These are phyloP conservation scores for Trametes maxima DNA, from an alignment of 768 basidiomycete species.

Conservation along the genomic window DNA sequence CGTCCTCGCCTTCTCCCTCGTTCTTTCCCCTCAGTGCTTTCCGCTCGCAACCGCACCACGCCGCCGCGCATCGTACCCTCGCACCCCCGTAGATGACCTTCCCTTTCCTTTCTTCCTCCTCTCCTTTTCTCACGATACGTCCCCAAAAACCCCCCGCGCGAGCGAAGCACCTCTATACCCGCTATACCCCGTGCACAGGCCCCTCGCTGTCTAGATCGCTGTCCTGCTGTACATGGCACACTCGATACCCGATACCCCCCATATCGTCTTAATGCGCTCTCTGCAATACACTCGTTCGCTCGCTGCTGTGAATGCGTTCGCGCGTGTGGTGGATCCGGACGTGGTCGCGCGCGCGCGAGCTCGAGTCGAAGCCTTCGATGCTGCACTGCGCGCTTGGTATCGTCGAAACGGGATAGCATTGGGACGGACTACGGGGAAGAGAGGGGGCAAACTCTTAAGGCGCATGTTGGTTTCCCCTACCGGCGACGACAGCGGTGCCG, in stretches of 20 bases:
- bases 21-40: neutral
- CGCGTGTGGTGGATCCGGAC: too few relatives aligned
- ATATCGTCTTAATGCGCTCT: neutral
- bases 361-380: too few relatives aligned
- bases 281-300: neutral
- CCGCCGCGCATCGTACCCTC: neutral
- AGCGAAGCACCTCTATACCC: neutral
- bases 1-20: too few relatives aligned
- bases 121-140: neutral
- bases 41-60: neutral
- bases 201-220: too few relatives aligned
- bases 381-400: too few relatives aligned
- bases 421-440: too few relatives aligned
- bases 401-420: too few relatives aligned
- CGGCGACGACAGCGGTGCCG: neutral
- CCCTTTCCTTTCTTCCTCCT: neutral
- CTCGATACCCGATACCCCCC: constrained; percentile 1
- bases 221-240: constrained; percentile 1
- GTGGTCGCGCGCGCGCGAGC: too few relatives aligned
- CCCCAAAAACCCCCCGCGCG: neutral
- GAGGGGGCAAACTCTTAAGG: neutral
- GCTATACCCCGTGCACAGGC: neutral
- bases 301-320: neutral
- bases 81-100: neutral
- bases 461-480: constrained; percentile 5